phyloP scores from a whole-genome alignment of 306 rosid genomes.

The Prunus dulcis region DNA sequence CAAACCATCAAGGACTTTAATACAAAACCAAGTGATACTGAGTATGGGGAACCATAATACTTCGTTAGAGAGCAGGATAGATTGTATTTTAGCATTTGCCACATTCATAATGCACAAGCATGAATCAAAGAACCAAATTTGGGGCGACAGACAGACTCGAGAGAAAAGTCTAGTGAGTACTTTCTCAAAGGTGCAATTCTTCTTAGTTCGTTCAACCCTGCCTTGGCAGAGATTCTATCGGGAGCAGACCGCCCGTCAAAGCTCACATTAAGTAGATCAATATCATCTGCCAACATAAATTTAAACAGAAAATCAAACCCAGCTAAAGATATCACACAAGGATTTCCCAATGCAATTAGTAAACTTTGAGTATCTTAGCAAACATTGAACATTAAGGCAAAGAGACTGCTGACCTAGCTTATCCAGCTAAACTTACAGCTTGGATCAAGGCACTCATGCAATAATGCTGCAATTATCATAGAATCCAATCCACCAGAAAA shows the following conservation, averaged over 20 bases:
- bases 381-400: background rate
- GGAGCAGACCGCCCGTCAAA: conserved; percentile 85
- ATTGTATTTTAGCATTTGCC: background rate
- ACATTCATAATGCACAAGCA: background rate
- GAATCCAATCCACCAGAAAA: conserved; percentile 98
- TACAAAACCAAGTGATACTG: background rate
- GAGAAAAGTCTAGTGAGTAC: conserved; percentile 38
- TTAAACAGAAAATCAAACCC: conserved; percentile 25
- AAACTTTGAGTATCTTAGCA: conserved; percentile 15
- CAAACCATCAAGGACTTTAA: background rate
- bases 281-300: conserved; percentile 60
- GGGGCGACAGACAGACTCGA: background rate
- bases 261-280: conserved; percentile 91
- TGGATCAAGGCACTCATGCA: conserved; percentile 71
- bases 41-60: background rate
- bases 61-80: background rate
- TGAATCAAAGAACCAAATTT: background rate
- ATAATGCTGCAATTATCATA: conserved; percentile 89
- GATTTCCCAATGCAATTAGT: conserved; percentile 17
- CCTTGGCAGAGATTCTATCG: conserved; percentile 82
- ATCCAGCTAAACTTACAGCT: conserved; percentile 58
- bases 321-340: conserved; percentile 9
- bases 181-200: conserved; percentile 79
- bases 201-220: conserved; percentile 67
- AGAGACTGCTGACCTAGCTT: conserved; percentile 11